These are phyloP conservation scores for Cryptosporidium parvum DNA, from an alignment of 169 alveolate genomes.

Conservation along the genomic window DNA sequence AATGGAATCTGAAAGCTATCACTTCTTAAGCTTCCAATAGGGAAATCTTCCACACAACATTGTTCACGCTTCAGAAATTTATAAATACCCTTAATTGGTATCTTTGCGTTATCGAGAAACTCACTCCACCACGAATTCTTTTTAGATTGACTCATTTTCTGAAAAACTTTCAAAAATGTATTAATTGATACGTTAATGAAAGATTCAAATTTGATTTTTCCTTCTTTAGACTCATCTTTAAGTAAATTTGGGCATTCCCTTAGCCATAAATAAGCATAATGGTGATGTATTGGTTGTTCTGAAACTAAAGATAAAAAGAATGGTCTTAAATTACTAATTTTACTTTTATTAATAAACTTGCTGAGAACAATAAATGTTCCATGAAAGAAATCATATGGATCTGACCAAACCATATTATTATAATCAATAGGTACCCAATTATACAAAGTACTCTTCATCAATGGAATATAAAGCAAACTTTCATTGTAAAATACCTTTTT, in stretches of 20 bases:
- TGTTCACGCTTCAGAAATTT: slow-evolving; percentile 15
- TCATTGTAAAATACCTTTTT: slow-evolving; percentile 35
- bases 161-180: slow-evolving; percentile 10
- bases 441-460: slow-evolving; percentile 53
- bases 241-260: slow-evolving; percentile 55
- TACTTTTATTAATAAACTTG: slow-evolving; percentile 35
- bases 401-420: slow-evolving; percentile 64
- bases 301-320: slow-evolving; percentile 53
- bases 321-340: slow-evolving; percentile 17
- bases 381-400: slow-evolving; percentile 69
- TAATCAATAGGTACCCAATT: slow-evolving; percentile 63
- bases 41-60: slow-evolving; percentile 49
- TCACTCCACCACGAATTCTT: slow-evolving; percentile 51
- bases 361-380: slow-evolving; percentile 45
- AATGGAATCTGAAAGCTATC: slow-evolving; percentile 54
- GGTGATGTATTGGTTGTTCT: slow-evolving; percentile 53
- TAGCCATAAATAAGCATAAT: slow-evolving; percentile 65
- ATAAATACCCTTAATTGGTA: slow-evolving; percentile 17
- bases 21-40: slow-evolving; percentile 13
- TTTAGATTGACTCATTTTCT: not conserved
- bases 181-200: slow-evolving; percentile 38
- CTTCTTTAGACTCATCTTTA: slow-evolving; percentile 41
- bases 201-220: slow-evolving; percentile 34
- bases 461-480: slow-evolving; percentile 39
- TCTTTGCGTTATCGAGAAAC: slow-evolving; percentile 8